Base-by-base conservation (phyloP, 805 yeast species). In the Scheffersomyces stipitis region DNA sequence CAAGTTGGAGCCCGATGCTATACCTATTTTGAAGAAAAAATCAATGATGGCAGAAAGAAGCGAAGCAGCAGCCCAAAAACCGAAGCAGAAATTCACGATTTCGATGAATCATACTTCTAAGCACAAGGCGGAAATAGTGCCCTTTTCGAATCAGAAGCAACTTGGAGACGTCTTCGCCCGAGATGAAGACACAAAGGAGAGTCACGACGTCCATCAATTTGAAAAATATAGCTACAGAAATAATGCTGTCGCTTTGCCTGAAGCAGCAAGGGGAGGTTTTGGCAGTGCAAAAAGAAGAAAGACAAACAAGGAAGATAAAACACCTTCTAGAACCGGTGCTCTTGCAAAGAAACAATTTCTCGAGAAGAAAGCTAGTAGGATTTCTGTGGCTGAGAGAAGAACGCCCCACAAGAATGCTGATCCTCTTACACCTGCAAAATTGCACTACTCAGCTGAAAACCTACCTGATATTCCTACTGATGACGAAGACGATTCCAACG, bases 401-500 rank as follows among this genome's bases (percentile, higher is more conserved):
- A 28, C 42, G 13, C 35, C 33, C 15, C 37, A 34, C 12, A 32
- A 28, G 18, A 31, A 13, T 16, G 30, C 23, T 18, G 35, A 22
- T 23, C 34, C 28, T 16, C 40, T 28, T 20, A 48, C 51, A 15
- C 56, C 53, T 4, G 48, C 44, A 13, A 23, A 36, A 12, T 28
- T 44, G 23, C 15, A 18, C 4, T 35, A 29, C 26, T 41, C 52
- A 9, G 54, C 57, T 3, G 46, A 48, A 17, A 49, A 30, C 10
- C 52, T 69, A 15, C 74, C 74, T 1, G 71, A 67, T 16, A 65
- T 69, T 18, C 63, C 60, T 2, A 64, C 71, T 2, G 74, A 69
- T 37, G 72, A 66, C 23, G 72, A 66, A 26, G 54, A 56, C 33
- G 54, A 54, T 30, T 56, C 53, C 6, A 41, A 36, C 8, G 34